Evolutionary conservation across 2,329 filamentous ascomycete genomes (phyloP), one percentile per base, ranked within the genome.

Genomic region (Aspergillus ochraceoroseus): DNA sequence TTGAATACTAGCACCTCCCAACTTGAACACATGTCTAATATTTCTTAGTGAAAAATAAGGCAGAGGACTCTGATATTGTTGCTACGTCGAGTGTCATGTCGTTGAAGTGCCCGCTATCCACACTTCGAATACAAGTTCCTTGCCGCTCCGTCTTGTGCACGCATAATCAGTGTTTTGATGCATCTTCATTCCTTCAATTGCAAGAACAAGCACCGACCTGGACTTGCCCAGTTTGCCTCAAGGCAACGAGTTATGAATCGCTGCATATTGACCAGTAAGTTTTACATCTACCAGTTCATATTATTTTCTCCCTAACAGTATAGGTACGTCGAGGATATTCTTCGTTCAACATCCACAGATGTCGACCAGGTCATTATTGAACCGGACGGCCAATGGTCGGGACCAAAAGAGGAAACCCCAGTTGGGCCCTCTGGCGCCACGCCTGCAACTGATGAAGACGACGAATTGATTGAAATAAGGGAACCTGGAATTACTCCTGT

Each of bases 141-240:
- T 87, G 87, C 53, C 82, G 92, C 22, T 86, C 86, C 3, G 74
- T 80, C 2, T 68, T 81, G 22, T 98, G 92, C 67, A 83, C 79
- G 2, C 92, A 98, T 62, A 85, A 92, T 17, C 87, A 94, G 59
- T 98, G 92, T 61, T 98, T 96, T 54, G 92, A 98, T 62, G 90
- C 85, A 2, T 83, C 80, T 2, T 94, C 87, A 2, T 98, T 95
- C 60, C 74, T 98, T 13, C 87, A 95, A 55, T 70, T 98, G 18
- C 90, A 96, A 61, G 88, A 96, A 61, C 92, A 98, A 69, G 90
- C 87, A 0, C 92, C 92, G 0, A 94, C 92, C 12, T 98, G 92
- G 92, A 74, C 81, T n/a, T 98, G 92, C 57, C 92, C 92, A 0
- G 83, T 95, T 14, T 98, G 92, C 70, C 90, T 83, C 64, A 94